Base-by-base conservation (phyloP, 2,329 filamentous ascomycete genomes). In the Colletotrichum neosansevieriae region DNA sequence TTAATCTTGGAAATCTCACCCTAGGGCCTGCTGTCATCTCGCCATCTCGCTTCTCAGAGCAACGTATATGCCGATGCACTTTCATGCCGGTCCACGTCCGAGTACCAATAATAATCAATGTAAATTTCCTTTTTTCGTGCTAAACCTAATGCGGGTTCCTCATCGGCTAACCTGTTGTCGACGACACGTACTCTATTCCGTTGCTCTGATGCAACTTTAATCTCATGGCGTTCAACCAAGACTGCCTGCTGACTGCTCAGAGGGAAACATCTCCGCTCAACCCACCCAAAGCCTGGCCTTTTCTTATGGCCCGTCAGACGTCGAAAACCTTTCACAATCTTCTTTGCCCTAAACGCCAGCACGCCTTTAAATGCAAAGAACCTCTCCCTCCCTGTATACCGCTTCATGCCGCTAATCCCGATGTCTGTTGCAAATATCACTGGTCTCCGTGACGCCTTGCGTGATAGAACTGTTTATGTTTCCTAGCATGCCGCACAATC, bases 331-430 rank as follows among this genome's bases (percentile, higher is more conserved):
- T 34, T 60, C 49, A 44, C 61, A 54, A 54, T 60, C 59, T 57
- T 44, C 42, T 56, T 49, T 47, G 62, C 50, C 56, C n/a, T 49
- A 19, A 66, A 69, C 66, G 57, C 67, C 67, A 29, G 32, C 44
- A 47, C 63, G 57, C 67, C 67, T 45, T 36, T 32, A 19, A 56
- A 69, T 69, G 63, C 67, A 68, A 58, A 47, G 61, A 69, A 50
- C 58, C 61, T 56, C 56, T 63, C n/a, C 44, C 50, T 17, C 15
- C 56, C 50, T 58, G 63, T 53, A 53, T 51, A 51, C n/a, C 63
- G 51, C 51, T 57, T 67, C 50, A 32, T 61, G 42, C 19, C 24
- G 44, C 44, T 51, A 15, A 58, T 54, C 40, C 56, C 58, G 29
- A 40, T 51, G 40, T 24, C 19, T 34, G 34, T 69, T 45, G 57